phyloP scores from a whole-genome alignment of 139 green algal species.

The Chloropicon primus region DNA sequence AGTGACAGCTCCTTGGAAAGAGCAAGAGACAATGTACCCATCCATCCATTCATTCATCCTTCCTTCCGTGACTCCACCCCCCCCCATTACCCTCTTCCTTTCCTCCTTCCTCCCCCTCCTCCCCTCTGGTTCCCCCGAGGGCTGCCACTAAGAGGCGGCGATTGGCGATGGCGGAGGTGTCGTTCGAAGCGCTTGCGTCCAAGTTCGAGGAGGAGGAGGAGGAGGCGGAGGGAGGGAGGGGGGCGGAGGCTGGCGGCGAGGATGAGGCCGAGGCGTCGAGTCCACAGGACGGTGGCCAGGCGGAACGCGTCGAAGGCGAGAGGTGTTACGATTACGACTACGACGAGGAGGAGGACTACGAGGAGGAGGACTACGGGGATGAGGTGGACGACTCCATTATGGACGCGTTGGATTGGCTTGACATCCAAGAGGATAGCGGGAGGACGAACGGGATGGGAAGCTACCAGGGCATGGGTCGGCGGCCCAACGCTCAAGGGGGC shows the following conservation, averaged over 20 bases:
- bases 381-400: constrained; percentile 38
- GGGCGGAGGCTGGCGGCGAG: no score
- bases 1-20: no score
- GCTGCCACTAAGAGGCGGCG: no score
- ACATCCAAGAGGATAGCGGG: constrained; percentile 43
- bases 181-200: no score
- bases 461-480: not conserved
- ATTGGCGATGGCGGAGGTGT: no score
- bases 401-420: constrained; percentile 51
- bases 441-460: not conserved
- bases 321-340: not conserved
- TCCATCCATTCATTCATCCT: no score
- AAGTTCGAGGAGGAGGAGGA: not conserved
- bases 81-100: no score
- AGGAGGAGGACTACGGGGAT: constrained; percentile 26
- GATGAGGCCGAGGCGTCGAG: no score
- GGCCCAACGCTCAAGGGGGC: constrained; percentile 21
- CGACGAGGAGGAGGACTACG: constrained; percentile 12
- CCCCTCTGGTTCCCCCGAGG: no score
- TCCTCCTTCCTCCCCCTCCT: no score
- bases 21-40: no score
- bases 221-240: not conserved
- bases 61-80: no score
- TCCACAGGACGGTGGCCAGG: not conserved
- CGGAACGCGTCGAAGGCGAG: not conserved